These are phyloP conservation scores for Alternaria triticina DNA, from an alignment of 2,329 filamentous ascomycete genomes.

Conservation along the genomic window DNA sequence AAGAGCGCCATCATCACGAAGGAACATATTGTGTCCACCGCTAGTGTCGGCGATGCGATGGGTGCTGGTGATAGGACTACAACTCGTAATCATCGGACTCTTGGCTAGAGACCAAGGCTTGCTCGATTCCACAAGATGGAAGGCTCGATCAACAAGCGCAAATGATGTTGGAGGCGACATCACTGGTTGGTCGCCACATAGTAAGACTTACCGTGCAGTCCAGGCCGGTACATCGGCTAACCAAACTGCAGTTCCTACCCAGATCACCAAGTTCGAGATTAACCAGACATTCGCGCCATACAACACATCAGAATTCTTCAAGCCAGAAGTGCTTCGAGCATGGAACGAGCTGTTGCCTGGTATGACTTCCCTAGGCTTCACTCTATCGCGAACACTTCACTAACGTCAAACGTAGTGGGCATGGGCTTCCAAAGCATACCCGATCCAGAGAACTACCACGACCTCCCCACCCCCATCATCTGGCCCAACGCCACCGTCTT, in stretches of 20 bases:
- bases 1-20: constrained; percentile 24
- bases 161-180: constrained; percentile 42
- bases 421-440: constrained; percentile 45
- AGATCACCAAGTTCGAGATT: constrained; percentile 41
- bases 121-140: constrained; percentile 26
- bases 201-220: constrained; percentile 14
- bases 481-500: constrained; percentile 44
- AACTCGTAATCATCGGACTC: constrained; percentile 38
- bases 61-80: constrained; percentile 39
- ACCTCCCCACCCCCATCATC: constrained; percentile 42
- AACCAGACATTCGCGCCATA: constrained; percentile 45
- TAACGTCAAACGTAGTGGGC: constrained; percentile 23
- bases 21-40: constrained; percentile 19
- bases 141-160: constrained; percentile 30
- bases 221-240: constrained; percentile 4
- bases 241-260: constrained; percentile 32
- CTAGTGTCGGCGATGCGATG: constrained; percentile 32
- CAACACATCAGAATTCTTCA: constrained; percentile 47
- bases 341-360: constrained; percentile 43
- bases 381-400: neutral
- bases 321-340: constrained; percentile 36
- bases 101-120: constrained; percentile 40
- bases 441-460: constrained; percentile 36
- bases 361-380: neutral
- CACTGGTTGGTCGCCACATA: constrained; percentile 42